phyloP scores from a whole-genome alignment of 2,329 filamentous ascomycete species.

The Decorospora gaudefroyi region DNA sequence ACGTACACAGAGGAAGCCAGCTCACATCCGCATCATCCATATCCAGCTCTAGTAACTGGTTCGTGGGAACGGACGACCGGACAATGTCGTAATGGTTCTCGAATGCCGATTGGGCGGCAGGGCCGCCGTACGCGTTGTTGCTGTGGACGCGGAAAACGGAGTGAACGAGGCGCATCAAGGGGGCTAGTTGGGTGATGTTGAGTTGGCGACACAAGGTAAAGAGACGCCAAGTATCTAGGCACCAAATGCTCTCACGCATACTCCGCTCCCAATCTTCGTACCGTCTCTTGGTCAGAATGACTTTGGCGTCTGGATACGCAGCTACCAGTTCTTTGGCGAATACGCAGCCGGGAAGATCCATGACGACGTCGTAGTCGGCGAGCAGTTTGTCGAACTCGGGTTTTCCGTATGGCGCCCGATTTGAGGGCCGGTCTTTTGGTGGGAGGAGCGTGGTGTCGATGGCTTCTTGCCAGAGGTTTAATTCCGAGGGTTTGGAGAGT shows the following conservation, averaged over 20 bases:
- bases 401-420: constrained; percentile 30
- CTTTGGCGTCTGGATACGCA: constrained; percentile 43
- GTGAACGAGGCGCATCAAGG: constrained; percentile 30
- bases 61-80: constrained; percentile 25
- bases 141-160: constrained; percentile 30
- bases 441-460: constrained; percentile 30
- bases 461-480: constrained; percentile 40
- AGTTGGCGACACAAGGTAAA: constrained; percentile 26
- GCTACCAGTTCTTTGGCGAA: constrained; percentile 37
- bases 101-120: constrained; percentile 26
- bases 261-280: constrained; percentile 36
- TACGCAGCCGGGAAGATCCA: constrained; percentile 36
- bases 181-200: constrained; percentile 30
- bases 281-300: constrained; percentile 39
- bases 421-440: constrained; percentile 13
- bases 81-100: constrained; percentile 34
- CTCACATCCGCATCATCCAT: constrained; percentile 17
- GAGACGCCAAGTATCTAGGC: constrained; percentile 30
- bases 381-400: constrained; percentile 56
- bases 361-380: constrained; percentile 49
- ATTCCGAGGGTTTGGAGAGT: constrained; percentile 24
- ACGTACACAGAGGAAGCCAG: constrained; percentile 39
- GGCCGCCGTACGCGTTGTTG: constrained; percentile 30
- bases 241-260: constrained; percentile 36
- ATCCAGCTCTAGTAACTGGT: constrained; percentile 35